phyloP scores from a whole-genome alignment of 257 asterid species.

The Apocynum venetum region DNA sequence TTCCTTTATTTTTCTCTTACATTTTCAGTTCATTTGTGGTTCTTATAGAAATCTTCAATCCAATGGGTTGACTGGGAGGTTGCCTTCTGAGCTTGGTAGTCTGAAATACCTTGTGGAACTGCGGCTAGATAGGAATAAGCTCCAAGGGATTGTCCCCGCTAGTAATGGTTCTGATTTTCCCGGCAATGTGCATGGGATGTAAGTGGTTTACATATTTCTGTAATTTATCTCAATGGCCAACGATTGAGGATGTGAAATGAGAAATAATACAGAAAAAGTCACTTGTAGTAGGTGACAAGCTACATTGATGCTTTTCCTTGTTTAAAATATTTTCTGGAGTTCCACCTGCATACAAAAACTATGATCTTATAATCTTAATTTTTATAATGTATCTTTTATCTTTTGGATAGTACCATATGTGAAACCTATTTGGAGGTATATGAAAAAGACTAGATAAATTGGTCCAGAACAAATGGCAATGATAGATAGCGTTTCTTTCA shows the following conservation, averaged over 20 bases:
- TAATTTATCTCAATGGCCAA: background rate
- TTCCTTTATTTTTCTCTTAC: background rate
- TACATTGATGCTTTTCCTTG: background rate
- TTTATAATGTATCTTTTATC: background rate
- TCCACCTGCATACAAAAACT: background rate
- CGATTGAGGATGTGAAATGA: background rate
- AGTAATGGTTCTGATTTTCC: slow-evolving; percentile 48
- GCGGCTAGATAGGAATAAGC: slow-evolving; percentile 79
- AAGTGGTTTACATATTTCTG: slow-evolving; percentile 25
- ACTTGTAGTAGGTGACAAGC: background rate
- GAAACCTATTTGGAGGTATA: background rate
- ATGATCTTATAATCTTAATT: background rate
- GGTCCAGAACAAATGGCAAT: background rate
- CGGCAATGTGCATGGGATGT: slow-evolving; percentile 51
- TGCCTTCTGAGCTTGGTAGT: slow-evolving; percentile 76
- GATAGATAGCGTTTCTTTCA: background rate
- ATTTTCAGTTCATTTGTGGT: slow-evolving; percentile 4
- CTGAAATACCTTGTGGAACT: slow-evolving; percentile 73
- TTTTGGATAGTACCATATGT: background rate
- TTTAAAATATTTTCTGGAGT: background rate
- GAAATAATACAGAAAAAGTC: background rate
- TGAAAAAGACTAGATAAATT: background rate
- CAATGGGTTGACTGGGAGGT: slow-evolving; percentile 76
- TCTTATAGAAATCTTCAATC: slow-evolving; percentile 73
- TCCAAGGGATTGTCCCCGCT: slow-evolving; percentile 64